Percentiles rank a stretch among this genome's conserved stretches.
Evolutionary conservation across 108 stramenopile species (phyloP).

Genomic region (Licmophora abbreviata): DNA sequence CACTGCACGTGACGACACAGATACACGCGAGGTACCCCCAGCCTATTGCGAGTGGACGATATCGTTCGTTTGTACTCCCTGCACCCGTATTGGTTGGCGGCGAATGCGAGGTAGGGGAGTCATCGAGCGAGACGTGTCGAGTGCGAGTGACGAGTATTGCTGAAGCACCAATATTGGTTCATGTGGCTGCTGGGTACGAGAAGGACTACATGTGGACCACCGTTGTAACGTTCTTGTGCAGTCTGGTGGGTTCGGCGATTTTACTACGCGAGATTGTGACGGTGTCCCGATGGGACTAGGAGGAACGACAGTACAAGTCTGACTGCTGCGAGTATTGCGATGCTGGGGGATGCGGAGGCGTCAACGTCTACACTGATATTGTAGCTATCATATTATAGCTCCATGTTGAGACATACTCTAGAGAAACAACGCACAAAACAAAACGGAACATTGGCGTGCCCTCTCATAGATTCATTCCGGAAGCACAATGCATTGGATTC

Average conservation of each 20-base stretch:
- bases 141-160: neutral
- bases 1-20: conserved; percentile 23
- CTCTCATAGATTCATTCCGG: no score
- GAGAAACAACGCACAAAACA: no score
- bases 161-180: conserved; percentile 15
- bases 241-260: neutral
- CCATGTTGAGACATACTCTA: no score
- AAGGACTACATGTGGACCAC: conserved; percentile 28
- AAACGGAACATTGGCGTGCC: no score
- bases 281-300: neutral
- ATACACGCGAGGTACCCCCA: conserved; percentile 29
- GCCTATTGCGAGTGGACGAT: neutral
- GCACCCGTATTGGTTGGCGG: neutral
- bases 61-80: neutral
- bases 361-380: no score
- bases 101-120: neutral
- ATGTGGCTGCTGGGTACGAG: conserved; percentile 24
- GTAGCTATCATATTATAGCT: no score
- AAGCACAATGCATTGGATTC: no score
- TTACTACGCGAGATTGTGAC: neutral
- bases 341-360: no score
- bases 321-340: no score
- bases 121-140: no score
- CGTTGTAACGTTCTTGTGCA: conserved; percentile 2
- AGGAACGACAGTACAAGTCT: no score